Base-by-base conservation (phyloP, 2,329 filamentous ascomycete species). In the Venturiaceae sp. region DNA sequence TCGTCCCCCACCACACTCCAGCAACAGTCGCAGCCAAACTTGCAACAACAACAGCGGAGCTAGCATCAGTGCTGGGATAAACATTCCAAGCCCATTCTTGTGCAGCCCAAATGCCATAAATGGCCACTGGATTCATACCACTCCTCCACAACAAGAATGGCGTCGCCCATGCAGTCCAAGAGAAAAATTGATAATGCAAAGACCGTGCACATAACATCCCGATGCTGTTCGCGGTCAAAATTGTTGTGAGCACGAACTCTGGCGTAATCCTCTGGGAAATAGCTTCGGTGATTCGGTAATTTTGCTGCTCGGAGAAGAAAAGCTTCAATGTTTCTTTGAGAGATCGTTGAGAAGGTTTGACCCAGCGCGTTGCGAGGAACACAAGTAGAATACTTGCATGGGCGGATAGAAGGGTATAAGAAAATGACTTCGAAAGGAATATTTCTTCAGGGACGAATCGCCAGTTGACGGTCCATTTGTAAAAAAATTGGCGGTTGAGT, bases 401-500 rank as follows among this genome's bases (percentile, higher is more conserved):
- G 58, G 83, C 68, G 1, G 72, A 77, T 28, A 96, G 77, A 55
- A 96, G 78, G 14, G 74, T 71, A 19, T 86, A 65, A 28, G 90
- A 83, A 68, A 96, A 95, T 1, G 75, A 69, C 60, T 76, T 81
- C 64, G 84, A 87, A 52, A 95, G 80, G 66, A 99, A 99, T 0
- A 76, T 72, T 6, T 88, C 82, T 72, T 96, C 91, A 16, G 88
- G 86, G n/a, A 96, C 74, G 70, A 97, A 97, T 57, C 92, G 85
- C 94, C 94, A 99, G 72, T 99, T 99, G 64, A 99, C 94, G 0
- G 94, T 99, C 94, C 94, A 99, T 74, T 92, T 91, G 78, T 92
- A 97, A 66, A 96, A 80, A 74, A 99, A 99, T 65, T 90, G 84
- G 58, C 94, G 82, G 52, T 88, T 91, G 60, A 99, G 80, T 74